Percentiles rank a stretch among this genome's conserved stretches.
Conservation (phyloP, 2,329 filamentous ascomycete genomes). For the Clonostachys rhizophaga region DNA sequence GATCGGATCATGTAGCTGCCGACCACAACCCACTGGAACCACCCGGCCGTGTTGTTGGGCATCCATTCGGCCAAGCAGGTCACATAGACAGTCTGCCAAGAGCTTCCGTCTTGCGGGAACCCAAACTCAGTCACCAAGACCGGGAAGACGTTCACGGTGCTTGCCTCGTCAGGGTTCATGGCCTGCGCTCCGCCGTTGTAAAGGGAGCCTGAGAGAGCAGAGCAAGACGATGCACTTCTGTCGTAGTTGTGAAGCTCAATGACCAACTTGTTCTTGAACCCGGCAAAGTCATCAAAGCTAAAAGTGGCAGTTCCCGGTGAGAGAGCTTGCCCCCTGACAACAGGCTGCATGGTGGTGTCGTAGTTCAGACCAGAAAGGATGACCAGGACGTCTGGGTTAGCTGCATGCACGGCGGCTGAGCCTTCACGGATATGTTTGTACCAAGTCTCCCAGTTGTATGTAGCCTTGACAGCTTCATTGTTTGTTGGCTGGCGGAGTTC, state of each 20-base stretch:
- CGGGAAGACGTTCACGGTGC: slow-evolving; percentile 26
- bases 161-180: slow-evolving; percentile 27
- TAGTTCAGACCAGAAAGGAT: slow-evolving; percentile 55
- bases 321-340: slow-evolving; percentile 41
- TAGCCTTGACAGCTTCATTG: slow-evolving; percentile 19
- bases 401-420: slow-evolving; percentile 41
- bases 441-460: slow-evolving; percentile 54
- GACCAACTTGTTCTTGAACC: slow-evolving; percentile 49
- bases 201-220: slow-evolving; percentile 36
- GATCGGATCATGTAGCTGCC: slow-evolving; percentile 54
- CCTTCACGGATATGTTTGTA: slow-evolving; percentile 45
- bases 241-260: slow-evolving; percentile 60
- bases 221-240: slow-evolving; percentile 41
- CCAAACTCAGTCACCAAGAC: slow-evolving; percentile 50
- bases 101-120: slow-evolving; percentile 40
- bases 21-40: slow-evolving; percentile 54
- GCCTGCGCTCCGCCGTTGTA: slow-evolving; percentile 49
- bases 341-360: slow-evolving; percentile 48
- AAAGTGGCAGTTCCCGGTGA: slow-evolving; percentile 40
- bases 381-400: slow-evolving; percentile 47
- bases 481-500: slow-evolving; percentile 41
- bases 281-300: slow-evolving; percentile 36
- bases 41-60: slow-evolving; percentile 41
- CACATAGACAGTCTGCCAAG: slow-evolving; percentile 43
- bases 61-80: slow-evolving; percentile 46